Conservation (phyloP, 129 eudicot species). For the Smallanthus sonchifolius region DNA sequence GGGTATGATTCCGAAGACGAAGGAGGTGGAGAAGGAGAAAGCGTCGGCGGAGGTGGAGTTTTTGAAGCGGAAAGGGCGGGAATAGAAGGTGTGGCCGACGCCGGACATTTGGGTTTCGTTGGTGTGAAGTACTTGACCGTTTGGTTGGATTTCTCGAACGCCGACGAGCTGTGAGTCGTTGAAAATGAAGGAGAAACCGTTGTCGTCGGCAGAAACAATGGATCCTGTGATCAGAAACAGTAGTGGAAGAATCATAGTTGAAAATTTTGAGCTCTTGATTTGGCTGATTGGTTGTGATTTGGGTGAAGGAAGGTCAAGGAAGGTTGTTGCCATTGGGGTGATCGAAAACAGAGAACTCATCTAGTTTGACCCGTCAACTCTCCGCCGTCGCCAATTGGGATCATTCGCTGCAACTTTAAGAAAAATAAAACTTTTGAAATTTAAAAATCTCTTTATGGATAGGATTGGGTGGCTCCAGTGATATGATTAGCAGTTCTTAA, state of each 20-base stretch:
- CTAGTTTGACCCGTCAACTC: not conserved
- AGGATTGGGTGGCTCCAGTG: too few species aligned
- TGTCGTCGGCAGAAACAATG: not conserved
- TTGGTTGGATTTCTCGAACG: conserved; percentile 25
- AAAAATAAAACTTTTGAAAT: too few species aligned
- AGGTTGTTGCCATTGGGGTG: too few species aligned
- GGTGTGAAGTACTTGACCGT: conserved; percentile 22
- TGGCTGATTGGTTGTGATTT: too few species aligned
- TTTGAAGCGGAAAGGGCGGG: conserved; percentile 36
- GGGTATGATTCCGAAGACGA: conserved; percentile 49
- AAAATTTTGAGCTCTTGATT: too few species aligned
- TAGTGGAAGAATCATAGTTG: not conserved
- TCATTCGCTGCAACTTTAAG: too few species aligned
- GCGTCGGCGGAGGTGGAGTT: conserved; percentile 26
- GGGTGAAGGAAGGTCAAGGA: too few species aligned
- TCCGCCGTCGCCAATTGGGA: too few species aligned
- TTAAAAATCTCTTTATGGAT: too few species aligned
- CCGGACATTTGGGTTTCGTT: conserved; percentile 25
- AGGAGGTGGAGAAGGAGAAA: conserved; percentile 44
- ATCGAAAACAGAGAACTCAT: not conserved
- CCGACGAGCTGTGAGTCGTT: conserved; percentile 38
- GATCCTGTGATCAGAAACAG: conserved; percentile 7
- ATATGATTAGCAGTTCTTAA: too few species aligned
- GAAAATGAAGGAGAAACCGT: conserved; percentile 33
- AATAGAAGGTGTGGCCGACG: conserved; percentile 49